These are phyloP conservation scores for Puccinia polysora DNA, from an alignment of 1,284 basidiomycete species.

Conservation along the genomic window DNA sequence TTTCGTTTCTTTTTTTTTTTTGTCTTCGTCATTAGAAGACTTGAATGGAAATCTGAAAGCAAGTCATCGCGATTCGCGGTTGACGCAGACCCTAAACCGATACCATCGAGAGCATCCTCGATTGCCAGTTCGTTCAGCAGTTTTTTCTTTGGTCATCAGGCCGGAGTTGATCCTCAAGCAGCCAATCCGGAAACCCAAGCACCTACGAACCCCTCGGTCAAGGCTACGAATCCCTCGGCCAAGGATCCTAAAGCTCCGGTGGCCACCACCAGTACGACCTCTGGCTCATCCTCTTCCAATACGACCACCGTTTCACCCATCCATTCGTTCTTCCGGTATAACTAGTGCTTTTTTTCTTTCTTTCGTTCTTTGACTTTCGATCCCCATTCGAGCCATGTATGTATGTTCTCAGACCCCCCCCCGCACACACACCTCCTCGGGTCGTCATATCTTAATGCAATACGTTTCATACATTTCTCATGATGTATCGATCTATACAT, in stretches of 20 bases:
- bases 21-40: neutral
- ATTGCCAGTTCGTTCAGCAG: slow-evolving; percentile 35
- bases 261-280: too few relatives aligned
- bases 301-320: neutral
- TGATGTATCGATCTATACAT: too few relatives aligned
- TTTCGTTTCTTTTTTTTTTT: too few relatives aligned
- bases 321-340: neutral
- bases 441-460: too few relatives aligned
- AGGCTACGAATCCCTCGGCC: too few relatives aligned
- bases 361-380: neutral
- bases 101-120: slow-evolving; percentile 28
- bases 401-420: too few relatives aligned
- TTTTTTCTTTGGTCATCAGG: slow-evolving; percentile 31
- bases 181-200: neutral
- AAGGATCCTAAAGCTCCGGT: too few relatives aligned
- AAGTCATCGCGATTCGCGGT: neutral
- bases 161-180: neutral
- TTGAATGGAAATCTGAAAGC: neutral
- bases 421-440: too few relatives aligned
- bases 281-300: too few relatives aligned
- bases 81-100: neutral
- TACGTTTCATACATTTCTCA: too few relatives aligned
- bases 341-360: neutral
- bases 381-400: too few relatives aligned
- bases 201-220: too few relatives aligned